Conservation (phyloP, 331 rosid genomes). For the Malus hybrid region DNA sequence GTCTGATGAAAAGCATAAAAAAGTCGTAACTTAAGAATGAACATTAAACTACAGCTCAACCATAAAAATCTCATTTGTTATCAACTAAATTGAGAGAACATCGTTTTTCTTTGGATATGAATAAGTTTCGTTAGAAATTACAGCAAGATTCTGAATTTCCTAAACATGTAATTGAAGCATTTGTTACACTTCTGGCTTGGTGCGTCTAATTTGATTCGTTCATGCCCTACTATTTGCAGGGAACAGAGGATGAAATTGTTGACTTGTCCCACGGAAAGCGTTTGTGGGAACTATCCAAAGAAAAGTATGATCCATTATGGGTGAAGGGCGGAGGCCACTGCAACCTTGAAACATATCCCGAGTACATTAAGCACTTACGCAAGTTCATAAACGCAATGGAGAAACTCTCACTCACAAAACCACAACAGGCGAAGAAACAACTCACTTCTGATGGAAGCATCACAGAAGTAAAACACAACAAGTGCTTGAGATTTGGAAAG, state of each 20-base stretch:
- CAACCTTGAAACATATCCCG: constrained; percentile 85
- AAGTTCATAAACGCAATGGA: constrained; percentile 79
- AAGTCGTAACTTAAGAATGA: background rate
- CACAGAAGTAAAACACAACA: constrained; percentile 66
- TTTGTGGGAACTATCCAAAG: constrained; percentile 86
- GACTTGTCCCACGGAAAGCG: constrained; percentile 89
- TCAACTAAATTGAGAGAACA: background rate
- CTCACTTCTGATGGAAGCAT: constrained; percentile 58
- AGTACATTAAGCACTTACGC: constrained; percentile 78
- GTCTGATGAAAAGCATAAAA: background rate
- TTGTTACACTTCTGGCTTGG: background rate
- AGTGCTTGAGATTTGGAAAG: constrained; percentile 78
- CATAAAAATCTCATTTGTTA: background rate
- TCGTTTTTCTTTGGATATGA: too few species aligned
- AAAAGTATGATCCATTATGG: constrained; percentile 88
- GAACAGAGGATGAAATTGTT: constrained; percentile 85
- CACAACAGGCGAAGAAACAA: constrained; percentile 35
- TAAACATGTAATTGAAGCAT: background rate
- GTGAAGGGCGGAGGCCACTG: constrained; percentile 96
- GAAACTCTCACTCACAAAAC: constrained; percentile 42
- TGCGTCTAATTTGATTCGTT: background rate
- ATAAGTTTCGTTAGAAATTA: background rate
- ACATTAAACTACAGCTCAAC: background rate
- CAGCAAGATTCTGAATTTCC: background rate
- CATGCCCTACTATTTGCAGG: constrained; percentile 41